A percentile compares a stretch with the other conserved stretches of the same genome.
phyloP scores from a whole-genome alignment of 164 flowering plant species.

The Saururus chinensis region DNA sequence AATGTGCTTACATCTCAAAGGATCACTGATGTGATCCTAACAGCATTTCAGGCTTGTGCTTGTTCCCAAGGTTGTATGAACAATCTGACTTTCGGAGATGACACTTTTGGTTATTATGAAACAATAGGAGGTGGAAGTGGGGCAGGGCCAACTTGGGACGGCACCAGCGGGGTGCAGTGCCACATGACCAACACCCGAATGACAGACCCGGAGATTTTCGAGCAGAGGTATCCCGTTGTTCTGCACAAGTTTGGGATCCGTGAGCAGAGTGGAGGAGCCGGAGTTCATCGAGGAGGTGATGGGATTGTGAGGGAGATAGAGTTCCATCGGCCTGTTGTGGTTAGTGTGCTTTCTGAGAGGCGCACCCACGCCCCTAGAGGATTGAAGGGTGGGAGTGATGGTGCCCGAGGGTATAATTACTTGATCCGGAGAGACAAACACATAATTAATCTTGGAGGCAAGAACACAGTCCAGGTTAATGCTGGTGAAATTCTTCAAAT shows the following conservation, averaged over 20 bases:
- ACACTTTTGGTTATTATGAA: constrained; percentile 90
- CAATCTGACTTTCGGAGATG: constrained; percentile 91
- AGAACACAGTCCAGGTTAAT: constrained; percentile 66
- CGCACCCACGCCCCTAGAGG: constrained; percentile 95
- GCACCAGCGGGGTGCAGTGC: constrained; percentile 94
- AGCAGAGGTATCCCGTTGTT: constrained; percentile 92
- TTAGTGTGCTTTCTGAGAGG: constrained; percentile 94
- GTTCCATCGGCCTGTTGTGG: constrained; percentile 67
- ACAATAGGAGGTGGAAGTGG: constrained; percentile 99
- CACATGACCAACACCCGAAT: constrained; percentile 98
- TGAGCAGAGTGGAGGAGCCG: constrained; percentile 77
- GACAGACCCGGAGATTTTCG: constrained; percentile 97
- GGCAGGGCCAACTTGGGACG: constrained; percentile 93
- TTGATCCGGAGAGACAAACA: constrained; percentile 62
- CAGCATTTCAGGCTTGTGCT: constrained; percentile 96
- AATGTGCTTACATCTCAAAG: constrained; percentile 97
- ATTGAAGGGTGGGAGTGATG: constrained; percentile 67
- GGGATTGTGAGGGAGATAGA: constrained; percentile 91
- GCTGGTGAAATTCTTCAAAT: constrained; percentile 81
- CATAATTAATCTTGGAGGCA: constrained; percentile 76
- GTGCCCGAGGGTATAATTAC: constrained; percentile 81
- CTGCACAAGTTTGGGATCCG: constrained; percentile 76
- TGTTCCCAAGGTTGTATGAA: constrained; percentile 99
- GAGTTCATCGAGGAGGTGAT: constrained; percentile 80
- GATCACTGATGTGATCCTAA: constrained; percentile 79